Base-by-base conservation (phyloP, 1,284 basidiomycete species). In the Porphyrellus sp. region DNA sequence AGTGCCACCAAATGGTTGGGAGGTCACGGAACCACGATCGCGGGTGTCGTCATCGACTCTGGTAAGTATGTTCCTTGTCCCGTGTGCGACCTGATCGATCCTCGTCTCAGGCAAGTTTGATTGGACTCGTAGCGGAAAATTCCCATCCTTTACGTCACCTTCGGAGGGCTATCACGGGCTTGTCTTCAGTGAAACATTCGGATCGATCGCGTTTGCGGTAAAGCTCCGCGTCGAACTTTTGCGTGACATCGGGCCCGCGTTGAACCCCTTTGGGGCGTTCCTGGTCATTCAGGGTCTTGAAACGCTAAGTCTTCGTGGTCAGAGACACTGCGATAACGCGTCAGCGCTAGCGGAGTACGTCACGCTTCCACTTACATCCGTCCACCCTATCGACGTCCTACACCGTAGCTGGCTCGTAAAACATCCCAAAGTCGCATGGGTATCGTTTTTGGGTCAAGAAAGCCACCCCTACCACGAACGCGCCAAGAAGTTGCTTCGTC, bases 1-100 rank as follows among this genome's bases (percentile, higher is more conserved):
- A 89, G 85, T 54, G 90, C 91, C 0, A 93, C 91, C 4, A 94
- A 95, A 68, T 94, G 92, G 92, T 92, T 94, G 47, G 88, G 91
- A 27, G 91, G 92, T 0, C 92, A 93, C 67, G 91, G 92, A 52
- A 94, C 87, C 3, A 92, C 90, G 24, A 91, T 95, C 46, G 91
- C 79, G 6, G 93, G 93, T 54, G 84, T 93, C 20, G 76, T 95
- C 56, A 69, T 94, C 49, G 91, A 93, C 68, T 80, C 82, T 23
- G 91, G 81, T 77, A 55, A 4, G 65, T 60, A 18, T 18, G 6
- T 44, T 15, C 16, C 21, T 25, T 28, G n/a, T 18, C 8, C 11
- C 5, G 2, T 34, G 3, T 24, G 8, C 13, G 20, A 33, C 5
- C 27, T n/a, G 20, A 46, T 43, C 25, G 27, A 25, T 45, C 4